phyloP scores from a whole-genome alignment of 495 filamentous ascomycete species.

The Bathelium albidoporum region DNA sequence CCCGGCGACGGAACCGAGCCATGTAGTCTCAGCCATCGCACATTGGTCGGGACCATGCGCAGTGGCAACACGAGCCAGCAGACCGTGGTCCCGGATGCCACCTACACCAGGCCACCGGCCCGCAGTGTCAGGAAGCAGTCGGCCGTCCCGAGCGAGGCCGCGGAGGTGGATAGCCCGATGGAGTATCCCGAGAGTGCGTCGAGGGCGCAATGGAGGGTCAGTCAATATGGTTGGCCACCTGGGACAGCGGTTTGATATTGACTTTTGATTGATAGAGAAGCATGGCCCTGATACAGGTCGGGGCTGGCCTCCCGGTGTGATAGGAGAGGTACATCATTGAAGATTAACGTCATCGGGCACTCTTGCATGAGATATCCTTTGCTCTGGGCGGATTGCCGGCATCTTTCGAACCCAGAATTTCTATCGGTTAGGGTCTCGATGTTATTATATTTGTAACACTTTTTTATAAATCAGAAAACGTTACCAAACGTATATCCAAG shows the following conservation, averaged over 20 bases:
- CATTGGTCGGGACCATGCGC: neutral
- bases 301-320: neutral
- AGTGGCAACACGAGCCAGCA: neutral
- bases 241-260: neutral
- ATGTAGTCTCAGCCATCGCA: neutral
- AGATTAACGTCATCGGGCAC: too few relatives aligned
- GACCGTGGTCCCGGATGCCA: neutral
- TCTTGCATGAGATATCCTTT: too few relatives aligned
- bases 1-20: neutral
- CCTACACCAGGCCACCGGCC: neutral
- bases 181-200: neutral
- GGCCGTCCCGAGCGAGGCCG: neutral
- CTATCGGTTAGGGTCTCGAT: too few relatives aligned
- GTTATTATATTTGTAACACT: too few relatives aligned
- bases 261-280: neutral
- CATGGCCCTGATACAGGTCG: neutral
- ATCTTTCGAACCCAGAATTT: too few relatives aligned
- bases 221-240: conserved; percentile 2
- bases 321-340: neutral
- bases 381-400: too few relatives aligned
- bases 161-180: neutral
- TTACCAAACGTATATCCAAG: too few relatives aligned
- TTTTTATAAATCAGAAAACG: too few relatives aligned
- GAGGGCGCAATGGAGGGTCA: neutral
- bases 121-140: neutral